These are phyloP conservation scores for Zalerion maritima DNA, from an alignment of 495 filamentous ascomycete species.

Conservation along the genomic window DNA sequence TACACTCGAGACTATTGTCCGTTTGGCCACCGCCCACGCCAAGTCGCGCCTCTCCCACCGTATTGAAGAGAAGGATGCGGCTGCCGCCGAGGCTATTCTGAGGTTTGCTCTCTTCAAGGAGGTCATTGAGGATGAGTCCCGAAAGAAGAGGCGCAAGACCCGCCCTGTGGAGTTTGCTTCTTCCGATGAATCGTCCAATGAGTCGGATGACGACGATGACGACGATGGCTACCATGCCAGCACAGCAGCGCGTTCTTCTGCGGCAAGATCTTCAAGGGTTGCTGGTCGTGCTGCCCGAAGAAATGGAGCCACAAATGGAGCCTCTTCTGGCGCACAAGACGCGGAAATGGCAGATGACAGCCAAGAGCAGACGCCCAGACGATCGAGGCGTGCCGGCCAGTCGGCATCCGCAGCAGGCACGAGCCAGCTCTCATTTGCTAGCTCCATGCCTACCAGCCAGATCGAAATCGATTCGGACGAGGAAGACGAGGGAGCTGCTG, in stretches of 20 bases:
- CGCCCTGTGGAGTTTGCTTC: conserved; percentile 22
- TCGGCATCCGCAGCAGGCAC: conserved; percentile 14
- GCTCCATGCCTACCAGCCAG: conserved; percentile 30
- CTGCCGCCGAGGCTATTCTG: conserved; percentile 77
- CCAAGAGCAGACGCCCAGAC: too few relatives aligned
- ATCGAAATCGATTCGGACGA: conserved; percentile 24
- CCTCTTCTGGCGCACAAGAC: too few relatives aligned
- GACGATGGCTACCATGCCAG: conserved; percentile 15
- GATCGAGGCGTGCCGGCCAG: too few relatives aligned
- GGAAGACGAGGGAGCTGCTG: conserved; percentile 14
- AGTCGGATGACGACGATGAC: conserved; percentile 18
- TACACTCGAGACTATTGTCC: conserved; percentile 94
- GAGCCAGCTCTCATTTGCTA: conserved; percentile 31
- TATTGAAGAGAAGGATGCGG: conserved; percentile 85
- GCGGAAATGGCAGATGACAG: too few relatives aligned
- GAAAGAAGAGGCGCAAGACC: conserved; percentile 53
- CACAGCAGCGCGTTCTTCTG: conserved; percentile 8
- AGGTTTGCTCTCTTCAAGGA: conserved; percentile 98
- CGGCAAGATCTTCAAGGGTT: conserved; percentile 12
- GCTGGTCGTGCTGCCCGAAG: conserved; percentile 14
- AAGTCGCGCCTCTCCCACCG: conserved; percentile 82
- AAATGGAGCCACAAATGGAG: conserved; percentile 15
- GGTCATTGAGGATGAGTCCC: conserved; percentile 74
- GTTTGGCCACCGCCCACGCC: conserved; percentile 89
- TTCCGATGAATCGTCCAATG: conserved; percentile 18